phyloP scores from a whole-genome alignment of 345 rosid genomes.

The Citrus trifoliata region DNA sequence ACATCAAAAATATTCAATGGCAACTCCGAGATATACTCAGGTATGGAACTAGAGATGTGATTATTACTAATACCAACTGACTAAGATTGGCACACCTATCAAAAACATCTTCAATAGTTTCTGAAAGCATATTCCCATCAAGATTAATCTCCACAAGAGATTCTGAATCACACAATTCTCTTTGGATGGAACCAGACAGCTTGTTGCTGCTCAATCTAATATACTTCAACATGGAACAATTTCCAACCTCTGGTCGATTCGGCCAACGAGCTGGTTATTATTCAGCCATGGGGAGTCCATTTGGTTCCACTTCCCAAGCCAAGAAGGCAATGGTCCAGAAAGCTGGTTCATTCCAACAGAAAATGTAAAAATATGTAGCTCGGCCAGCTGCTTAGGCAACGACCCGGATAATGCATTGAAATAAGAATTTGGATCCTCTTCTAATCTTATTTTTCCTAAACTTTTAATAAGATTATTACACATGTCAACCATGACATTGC shows the following conservation, averaged over 20 bases:
- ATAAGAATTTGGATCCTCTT: too few relatives aligned
- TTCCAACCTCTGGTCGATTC: constrained; percentile 62
- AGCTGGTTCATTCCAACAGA: constrained; percentile 62
- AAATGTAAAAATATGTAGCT: constrained; percentile 58
- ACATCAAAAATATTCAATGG: too few relatives aligned
- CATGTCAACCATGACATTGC: too few relatives aligned
- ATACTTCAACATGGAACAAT: constrained; percentile 54
- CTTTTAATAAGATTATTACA: too few relatives aligned
- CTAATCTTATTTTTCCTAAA: too few relatives aligned
- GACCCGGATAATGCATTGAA: too few relatives aligned
- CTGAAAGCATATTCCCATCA: constrained; percentile 49
- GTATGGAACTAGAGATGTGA: too few relatives aligned
- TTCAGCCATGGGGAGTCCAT: constrained; percentile 46
- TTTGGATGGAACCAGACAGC: constrained; percentile 59
- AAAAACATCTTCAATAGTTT: constrained; percentile 62
- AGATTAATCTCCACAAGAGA: constrained; percentile 60
- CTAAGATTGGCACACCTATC: constrained; percentile 53
- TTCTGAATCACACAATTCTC: constrained; percentile 41
- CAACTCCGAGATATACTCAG: too few relatives aligned
- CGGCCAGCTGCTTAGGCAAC: constrained; percentile 61
- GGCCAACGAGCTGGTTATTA: constrained; percentile 53
- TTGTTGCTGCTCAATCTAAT: constrained; percentile 57
- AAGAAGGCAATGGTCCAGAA: constrained; percentile 29
- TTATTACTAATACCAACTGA: constrained; percentile 14
- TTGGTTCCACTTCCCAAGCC: constrained; percentile 72